Conservation (phyloP, 2,329 filamentous ascomycete genomes). For the Fusarium xylarioides region DNA sequence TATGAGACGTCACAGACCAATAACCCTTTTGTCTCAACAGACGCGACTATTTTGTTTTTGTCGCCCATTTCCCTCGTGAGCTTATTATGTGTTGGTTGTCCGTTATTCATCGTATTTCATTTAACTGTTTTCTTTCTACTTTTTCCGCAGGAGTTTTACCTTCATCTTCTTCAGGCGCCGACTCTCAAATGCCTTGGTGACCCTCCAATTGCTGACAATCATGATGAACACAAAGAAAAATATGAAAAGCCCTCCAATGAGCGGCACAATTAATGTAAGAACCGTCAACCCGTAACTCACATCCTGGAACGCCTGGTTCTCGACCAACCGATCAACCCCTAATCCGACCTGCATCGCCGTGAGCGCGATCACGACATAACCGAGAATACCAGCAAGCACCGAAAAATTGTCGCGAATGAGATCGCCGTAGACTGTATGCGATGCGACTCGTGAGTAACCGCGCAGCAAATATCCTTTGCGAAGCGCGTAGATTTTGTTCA, state of each 20-base stretch:
- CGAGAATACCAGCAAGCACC: conserved; percentile 26
- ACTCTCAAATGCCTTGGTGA: conserved; percentile 23
- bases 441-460: conserved; percentile 29
- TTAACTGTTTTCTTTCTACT: background rate
- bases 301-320: conserved; percentile 12
- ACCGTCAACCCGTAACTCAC: conserved; percentile 27
- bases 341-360: conserved; percentile 32
- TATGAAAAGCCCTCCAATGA: conserved; percentile 20
- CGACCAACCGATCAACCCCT: conserved; percentile 2
- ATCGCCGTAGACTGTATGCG: conserved; percentile 27
- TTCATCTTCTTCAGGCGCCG: conserved; percentile 21
- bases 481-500: conserved; percentile 46
- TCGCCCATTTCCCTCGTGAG: background rate
- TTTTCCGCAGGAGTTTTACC: background rate
- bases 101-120: background rate
- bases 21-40: background rate
- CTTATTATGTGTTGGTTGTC: background rate
- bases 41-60: background rate
- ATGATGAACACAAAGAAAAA: conserved; percentile 28
- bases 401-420: conserved; percentile 32
- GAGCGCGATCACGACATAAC: conserved; percentile 31
- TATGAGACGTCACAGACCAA: rapidly evolving
- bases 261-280: conserved; percentile 24
- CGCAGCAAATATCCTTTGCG: conserved; percentile 21
- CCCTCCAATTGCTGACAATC: conserved; percentile 28